Evolutionary conservation across 208 protist genomes (phyloP).

Genomic region (Leishmania aethiopica): DNA sequence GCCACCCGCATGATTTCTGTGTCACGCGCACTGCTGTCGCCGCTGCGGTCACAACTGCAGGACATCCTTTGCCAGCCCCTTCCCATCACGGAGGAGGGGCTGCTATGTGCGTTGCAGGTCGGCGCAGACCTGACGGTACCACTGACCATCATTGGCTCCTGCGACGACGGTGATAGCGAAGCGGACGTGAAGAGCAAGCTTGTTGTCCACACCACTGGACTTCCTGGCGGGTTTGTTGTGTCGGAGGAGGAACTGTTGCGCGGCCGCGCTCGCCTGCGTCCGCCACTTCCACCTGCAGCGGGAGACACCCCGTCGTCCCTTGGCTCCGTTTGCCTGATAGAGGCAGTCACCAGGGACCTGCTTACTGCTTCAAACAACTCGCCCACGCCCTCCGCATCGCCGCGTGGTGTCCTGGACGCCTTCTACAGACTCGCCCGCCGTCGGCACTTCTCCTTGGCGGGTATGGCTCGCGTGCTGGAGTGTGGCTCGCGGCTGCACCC

Average conservation of each 20-base stretch:
- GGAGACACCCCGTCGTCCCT: constrained; percentile 24
- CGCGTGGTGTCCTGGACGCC: constrained; percentile 39
- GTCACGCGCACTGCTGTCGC: constrained; percentile 4
- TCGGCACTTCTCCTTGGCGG: constrained; percentile 55
- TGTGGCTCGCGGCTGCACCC: constrained; percentile 49
- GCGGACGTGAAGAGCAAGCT: constrained; percentile 26
- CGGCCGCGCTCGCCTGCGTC: constrained; percentile 38
- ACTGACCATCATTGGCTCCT: constrained; percentile 39
- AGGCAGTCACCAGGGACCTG: constrained; percentile 44
- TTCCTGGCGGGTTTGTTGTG: constrained; percentile 74
- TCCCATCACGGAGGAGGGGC: constrained; percentile 13
- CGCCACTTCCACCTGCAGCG: not conserved
- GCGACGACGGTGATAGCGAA: constrained; percentile 7
- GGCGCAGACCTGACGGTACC: constrained; percentile 26
- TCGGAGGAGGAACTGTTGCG: constrained; percentile 32
- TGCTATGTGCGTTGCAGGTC: constrained; percentile 23
- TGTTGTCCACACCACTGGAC: constrained; percentile 68
- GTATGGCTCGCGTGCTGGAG: constrained; percentile 45
- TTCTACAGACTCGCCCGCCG: constrained; percentile 56
- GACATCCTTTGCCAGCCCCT: not conserved
- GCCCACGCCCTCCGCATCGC: not conserved
- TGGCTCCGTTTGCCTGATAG: constrained; percentile 56
- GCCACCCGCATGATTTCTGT: constrained; percentile 16
- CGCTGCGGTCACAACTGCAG: constrained; percentile 17
- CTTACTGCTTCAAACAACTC: not conserved